Conservation (phyloP, 78 protist genomes). For the Dictyostelium discoideum region dicty_2.7 NC_007088.5:6674001-6674500, state of each 20-base stretch:
- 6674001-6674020: background rate
- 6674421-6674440: background rate
- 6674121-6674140: slow-evolving; percentile 29
- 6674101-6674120: background rate
- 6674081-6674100: background rate
- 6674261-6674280: slow-evolving; percentile 29
- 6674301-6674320: slow-evolving; percentile 73
- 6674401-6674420: slow-evolving; percentile 52
- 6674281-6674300: slow-evolving; percentile 61
- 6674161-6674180: background rate
- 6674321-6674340: slow-evolving; percentile 20
- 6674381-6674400: slow-evolving; percentile 39
- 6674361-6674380: slow-evolving; percentile 57
- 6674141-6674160: slow-evolving; percentile 31
- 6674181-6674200: background rate
- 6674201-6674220: background rate
- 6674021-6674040: background rate
- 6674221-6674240: background rate
- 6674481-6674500: slow-evolving; percentile 11
- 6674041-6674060: background rate
- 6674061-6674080: background rate
- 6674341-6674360: slow-evolving; percentile 32
- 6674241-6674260: background rate
- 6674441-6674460: background rate
- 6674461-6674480: slow-evolving; percentile 29